Conservation (phyloP, 176 grass and related monocot species). For the Musa troglodytarum region DNA sequence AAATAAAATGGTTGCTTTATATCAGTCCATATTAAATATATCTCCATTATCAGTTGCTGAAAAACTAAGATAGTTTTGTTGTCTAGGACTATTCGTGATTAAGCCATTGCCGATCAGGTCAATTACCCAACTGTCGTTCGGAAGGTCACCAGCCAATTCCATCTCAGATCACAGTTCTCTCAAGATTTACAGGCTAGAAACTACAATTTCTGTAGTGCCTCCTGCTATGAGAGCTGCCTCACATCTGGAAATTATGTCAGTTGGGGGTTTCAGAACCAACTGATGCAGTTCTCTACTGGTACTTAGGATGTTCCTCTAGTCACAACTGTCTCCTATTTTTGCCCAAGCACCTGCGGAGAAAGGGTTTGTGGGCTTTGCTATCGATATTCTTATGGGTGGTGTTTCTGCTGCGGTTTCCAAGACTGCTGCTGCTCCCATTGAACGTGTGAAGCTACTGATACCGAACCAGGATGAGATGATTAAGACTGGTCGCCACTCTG, state of each 20-base stretch:
- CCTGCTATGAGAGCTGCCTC: neutral
- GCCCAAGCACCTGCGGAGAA: too few species aligned
- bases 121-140: slow-evolving; percentile 10
- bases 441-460: slow-evolving; percentile 14
- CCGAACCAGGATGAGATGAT: slow-evolving; percentile 25
- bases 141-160: slow-evolving; percentile 4
- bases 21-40: too few species aligned
- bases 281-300: neutral
- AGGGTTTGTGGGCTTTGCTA: slow-evolving; percentile 7
- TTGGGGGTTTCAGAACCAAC: neutral
- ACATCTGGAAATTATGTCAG: neutral
- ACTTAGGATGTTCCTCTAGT: neutral
- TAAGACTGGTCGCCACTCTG: slow-evolving; percentile 16
- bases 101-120: slow-evolving; percentile 10
- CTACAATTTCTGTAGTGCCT: neutral
- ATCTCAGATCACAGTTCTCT: slow-evolving; percentile 3
- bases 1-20: too few species aligned
- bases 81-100: neutral
- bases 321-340: too few species aligned
- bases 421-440: slow-evolving; percentile 20
- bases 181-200: neutral
- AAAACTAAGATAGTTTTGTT: neutral
- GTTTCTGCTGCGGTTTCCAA: slow-evolving; percentile 19
- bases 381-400: slow-evolving; percentile 18
- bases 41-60: too few species aligned